phyloP scores from a whole-genome alignment of 495 filamentous ascomycete genomes.

The Aspergillus funiculosus region DNA sequence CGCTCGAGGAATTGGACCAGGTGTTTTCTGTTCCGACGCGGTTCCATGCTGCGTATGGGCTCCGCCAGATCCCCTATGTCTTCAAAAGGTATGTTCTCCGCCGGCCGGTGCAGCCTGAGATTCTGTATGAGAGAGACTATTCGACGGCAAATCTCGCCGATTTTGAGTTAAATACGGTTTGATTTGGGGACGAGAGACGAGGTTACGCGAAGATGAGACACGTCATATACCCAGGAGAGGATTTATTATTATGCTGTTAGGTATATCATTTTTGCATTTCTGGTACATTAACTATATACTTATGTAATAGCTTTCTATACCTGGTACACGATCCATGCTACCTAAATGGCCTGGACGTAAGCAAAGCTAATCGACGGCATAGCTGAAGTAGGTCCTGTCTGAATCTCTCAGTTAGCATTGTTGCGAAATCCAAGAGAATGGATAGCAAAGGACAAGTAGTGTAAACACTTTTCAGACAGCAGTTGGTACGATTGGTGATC shows the following conservation, averaged over 20 bases:
- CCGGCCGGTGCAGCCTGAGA: constrained; percentile 30
- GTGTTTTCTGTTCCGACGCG: constrained; percentile 48
- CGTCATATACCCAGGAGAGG: neutral
- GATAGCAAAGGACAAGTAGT: neutral
- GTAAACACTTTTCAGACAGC: constrained; percentile 41
- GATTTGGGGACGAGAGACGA: too few relatives aligned
- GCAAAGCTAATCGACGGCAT: too few relatives aligned
- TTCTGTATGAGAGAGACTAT: constrained; percentile 38
- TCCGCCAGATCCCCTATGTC: constrained; percentile 45
- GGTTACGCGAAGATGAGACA: neutral
- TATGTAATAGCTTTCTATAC: too few relatives aligned
- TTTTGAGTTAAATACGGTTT: constrained; percentile 24
- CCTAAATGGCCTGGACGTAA: too few relatives aligned
- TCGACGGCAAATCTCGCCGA: constrained; percentile 11
- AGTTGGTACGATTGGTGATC: constrained; percentile 46
- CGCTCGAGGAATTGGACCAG: constrained; percentile 43
- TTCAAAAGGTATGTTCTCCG: constrained; percentile 42
- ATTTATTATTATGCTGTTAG: neutral
- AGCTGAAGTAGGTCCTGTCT: too few relatives aligned
- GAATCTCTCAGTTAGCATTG: neutral
- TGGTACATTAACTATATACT: too few relatives aligned
- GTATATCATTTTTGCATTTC: too few relatives aligned
- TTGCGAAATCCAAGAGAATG: neutral
- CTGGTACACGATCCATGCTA: too few relatives aligned
- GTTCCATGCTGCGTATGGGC: constrained; percentile 41